These are phyloP conservation scores for Lenwebbia sp. DNA, from an alignment of 345 rosid genomes.

Conservation along the genomic window DNA sequence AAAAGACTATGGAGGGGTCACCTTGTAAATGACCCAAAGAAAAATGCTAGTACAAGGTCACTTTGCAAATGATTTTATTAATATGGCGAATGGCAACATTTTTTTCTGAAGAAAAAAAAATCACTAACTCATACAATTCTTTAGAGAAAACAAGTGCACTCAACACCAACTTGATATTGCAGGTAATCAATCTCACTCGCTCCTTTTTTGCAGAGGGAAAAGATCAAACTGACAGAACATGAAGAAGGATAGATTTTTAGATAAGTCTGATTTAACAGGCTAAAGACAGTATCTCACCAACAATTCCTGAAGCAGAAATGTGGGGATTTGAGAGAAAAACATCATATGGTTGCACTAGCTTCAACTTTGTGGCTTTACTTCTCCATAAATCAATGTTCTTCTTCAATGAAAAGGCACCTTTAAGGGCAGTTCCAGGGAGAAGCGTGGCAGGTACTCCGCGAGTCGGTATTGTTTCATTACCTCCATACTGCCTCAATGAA, in stretches of 20 bases:
- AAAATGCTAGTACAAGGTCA: background rate
- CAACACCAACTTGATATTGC: background rate
- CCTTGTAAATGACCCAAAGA: background rate
- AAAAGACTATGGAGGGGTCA: background rate
- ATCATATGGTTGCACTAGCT: conserved; percentile 64
- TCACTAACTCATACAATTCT: background rate
- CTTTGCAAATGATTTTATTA: background rate
- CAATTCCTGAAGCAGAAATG: conserved; percentile 56
- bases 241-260: background rate
- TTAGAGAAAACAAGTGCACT: background rate
- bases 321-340: conserved; percentile 71
- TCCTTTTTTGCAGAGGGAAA: background rate
- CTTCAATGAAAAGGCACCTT: conserved; percentile 55
- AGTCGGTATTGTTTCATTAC: conserved; percentile 18
- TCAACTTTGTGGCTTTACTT: conserved; percentile 49
- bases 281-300: conserved; percentile 43
- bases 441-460: conserved; percentile 39
- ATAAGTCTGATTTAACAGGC: background rate
- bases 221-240: background rate
- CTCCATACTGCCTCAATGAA: conserved; percentile 15
- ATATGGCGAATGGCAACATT: background rate
- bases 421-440: conserved; percentile 58
- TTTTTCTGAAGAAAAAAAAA: background rate
- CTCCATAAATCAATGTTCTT: conserved; percentile 68
- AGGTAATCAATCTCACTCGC: background rate